Evolutionary conservation across 495 filamentous ascomycete genomes (phyloP).

Genomic region (Lasiosphaeris hirsuta): DNA sequence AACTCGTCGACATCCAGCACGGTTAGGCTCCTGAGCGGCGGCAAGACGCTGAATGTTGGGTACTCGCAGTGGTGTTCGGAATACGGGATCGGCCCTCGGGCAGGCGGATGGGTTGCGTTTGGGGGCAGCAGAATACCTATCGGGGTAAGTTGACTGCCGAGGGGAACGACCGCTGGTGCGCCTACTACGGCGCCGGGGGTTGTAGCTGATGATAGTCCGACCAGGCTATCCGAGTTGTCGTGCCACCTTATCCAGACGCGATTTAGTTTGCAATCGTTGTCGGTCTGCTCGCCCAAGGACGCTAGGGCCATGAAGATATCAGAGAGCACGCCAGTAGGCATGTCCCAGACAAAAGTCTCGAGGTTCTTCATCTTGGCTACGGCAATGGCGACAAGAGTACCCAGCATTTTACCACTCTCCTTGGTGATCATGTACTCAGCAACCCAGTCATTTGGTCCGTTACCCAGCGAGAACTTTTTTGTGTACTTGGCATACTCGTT

Average conservation of each 20-base stretch:
- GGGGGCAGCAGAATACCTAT: slow-evolving; percentile 40
- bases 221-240: slow-evolving; percentile 59
- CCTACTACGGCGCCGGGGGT: slow-evolving; percentile 28
- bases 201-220: slow-evolving; percentile 17
- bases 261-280: slow-evolving; percentile 64
- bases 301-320: slow-evolving; percentile 84
- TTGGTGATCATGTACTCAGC: slow-evolving; percentile 84
- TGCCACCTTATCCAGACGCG: slow-evolving; percentile 89
- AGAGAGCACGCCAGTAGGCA: slow-evolving; percentile 85
- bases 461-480: slow-evolving; percentile 85
- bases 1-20: slow-evolving; percentile 89
- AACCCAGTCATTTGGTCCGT: slow-evolving; percentile 80
- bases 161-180: slow-evolving; percentile 31
- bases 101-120: slow-evolving; percentile 22
- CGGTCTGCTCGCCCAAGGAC: slow-evolving; percentile 61
- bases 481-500: slow-evolving; percentile 85
- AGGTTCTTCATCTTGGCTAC: slow-evolving; percentile 83
- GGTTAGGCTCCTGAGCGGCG: slow-evolving; percentile 73
- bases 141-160: slow-evolving; percentile 40
- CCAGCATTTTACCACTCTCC: slow-evolving; percentile 90
- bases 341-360: slow-evolving; percentile 93
- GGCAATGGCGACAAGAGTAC: slow-evolving; percentile 82
- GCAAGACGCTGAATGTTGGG: slow-evolving; percentile 81
- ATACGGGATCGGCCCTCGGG: slow-evolving; percentile 32
- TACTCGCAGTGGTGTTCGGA: slow-evolving; percentile 61